Conservation (phyloP, 306 rosid species). For the Trichosanthes cucumerina region DNA sequence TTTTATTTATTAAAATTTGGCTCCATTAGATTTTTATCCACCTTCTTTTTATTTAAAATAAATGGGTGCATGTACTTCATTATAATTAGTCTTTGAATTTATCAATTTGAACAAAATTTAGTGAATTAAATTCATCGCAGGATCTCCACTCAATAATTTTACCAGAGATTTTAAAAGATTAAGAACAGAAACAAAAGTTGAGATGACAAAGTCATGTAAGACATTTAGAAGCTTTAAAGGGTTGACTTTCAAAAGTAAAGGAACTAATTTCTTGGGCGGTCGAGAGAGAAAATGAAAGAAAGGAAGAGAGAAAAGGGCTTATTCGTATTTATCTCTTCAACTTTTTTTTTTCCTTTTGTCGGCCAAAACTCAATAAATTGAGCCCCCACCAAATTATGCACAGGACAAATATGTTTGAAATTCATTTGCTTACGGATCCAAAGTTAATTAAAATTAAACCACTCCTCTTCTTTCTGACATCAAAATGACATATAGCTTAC, state of each 20-base stretch:
- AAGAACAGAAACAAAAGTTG: background rate
- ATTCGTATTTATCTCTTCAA: background rate
- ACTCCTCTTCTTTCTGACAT: background rate
- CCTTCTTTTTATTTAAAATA: background rate
- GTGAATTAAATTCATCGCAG: too few relatives aligned
- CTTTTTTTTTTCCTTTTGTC: background rate
- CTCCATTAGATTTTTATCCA: background rate
- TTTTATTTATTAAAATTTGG: background rate
- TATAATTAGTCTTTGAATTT: background rate
- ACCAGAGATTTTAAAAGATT: too few relatives aligned
- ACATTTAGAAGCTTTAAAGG: slow-evolving; percentile 3
- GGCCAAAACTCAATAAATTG: background rate
- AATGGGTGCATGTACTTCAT: background rate
- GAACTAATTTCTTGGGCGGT: slow-evolving; percentile 82
- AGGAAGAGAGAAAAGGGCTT: background rate
- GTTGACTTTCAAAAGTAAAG: slow-evolving; percentile 1
- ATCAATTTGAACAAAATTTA: too few relatives aligned
- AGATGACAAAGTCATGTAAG: slow-evolving; percentile 1
- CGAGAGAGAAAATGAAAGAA: slow-evolving; percentile 33
- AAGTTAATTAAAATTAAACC: background rate
- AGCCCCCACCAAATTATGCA: background rate
- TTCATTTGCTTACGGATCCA: background rate
- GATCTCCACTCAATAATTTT: too few relatives aligned
- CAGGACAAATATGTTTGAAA: background rate
- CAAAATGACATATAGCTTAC: slow-evolving; percentile 1